These are phyloP conservation scores for Penicillium bovifimosum DNA, from an alignment of 495 filamentous ascomycete species.

Conservation along the genomic window DNA sequence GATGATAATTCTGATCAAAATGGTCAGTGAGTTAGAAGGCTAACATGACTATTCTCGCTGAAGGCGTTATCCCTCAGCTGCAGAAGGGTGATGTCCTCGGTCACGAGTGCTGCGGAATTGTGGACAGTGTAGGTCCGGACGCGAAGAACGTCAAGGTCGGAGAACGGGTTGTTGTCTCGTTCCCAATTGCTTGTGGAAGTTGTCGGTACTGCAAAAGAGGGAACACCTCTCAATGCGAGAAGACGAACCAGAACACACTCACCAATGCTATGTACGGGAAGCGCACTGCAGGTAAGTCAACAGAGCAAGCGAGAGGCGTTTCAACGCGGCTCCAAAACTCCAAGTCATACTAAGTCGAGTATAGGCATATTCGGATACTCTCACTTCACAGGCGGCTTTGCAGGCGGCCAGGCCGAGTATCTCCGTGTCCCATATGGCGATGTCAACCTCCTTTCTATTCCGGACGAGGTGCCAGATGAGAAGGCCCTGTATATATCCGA, in stretches of 20 bases:
- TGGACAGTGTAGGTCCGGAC: constrained; percentile 61
- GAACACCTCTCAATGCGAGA: constrained; percentile 70
- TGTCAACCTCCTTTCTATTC: constrained; percentile 73
- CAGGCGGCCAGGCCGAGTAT: constrained; percentile 86
- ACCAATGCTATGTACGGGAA: constrained; percentile 68
- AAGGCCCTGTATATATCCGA: constrained; percentile 81
- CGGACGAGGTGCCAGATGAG: constrained; percentile 79
- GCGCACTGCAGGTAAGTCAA: constrained; percentile 58
- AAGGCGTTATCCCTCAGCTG: constrained; percentile 60
- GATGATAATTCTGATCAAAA: neutral
- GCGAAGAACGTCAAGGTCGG: constrained; percentile 58
- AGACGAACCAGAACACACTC: constrained; percentile 66
- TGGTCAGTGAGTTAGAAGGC: neutral
- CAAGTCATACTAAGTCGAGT: neutral
- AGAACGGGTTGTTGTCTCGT: constrained; percentile 76
- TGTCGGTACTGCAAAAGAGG: constrained; percentile 78
- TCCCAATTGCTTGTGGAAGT: constrained; percentile 68
- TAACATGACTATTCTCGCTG: neutral
- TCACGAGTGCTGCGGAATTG: constrained; percentile 82
- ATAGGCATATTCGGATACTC: constrained; percentile 49
- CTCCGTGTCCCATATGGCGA: constrained; percentile 79
- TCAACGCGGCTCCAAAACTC: neutral
- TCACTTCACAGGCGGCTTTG: constrained; percentile 80
- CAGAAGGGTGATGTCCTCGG: constrained; percentile 83
- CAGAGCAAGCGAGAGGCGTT: neutral